phyloP scores from a whole-genome alignment of 2,329 filamentous ascomycete genomes.

The Fusarium sp. region DNA sequence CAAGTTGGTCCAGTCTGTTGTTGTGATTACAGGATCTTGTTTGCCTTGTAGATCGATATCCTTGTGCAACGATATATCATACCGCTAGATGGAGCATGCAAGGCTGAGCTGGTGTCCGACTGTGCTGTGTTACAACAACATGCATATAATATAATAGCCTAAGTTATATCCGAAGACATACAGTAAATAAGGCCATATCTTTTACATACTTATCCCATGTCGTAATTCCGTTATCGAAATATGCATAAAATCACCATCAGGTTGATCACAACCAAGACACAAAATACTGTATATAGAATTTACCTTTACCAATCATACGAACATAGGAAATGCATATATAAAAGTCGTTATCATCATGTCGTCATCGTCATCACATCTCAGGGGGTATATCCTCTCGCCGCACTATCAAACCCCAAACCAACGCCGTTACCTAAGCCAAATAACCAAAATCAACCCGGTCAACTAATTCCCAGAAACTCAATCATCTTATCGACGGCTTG shows the following conservation, averaged over 20 bases:
- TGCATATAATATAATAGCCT: background rate
- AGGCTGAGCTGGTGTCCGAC: constrained; percentile 10
- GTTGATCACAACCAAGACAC: background rate
- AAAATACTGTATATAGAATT: background rate
- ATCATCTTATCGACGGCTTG: constrained; percentile 46
- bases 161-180: background rate
- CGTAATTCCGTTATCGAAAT: background rate
- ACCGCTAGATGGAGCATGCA: background rate
- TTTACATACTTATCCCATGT: background rate
- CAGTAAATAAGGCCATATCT: background rate
- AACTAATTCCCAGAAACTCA: constrained; percentile 41
- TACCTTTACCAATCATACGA: background rate
- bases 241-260: background rate
- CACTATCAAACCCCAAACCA: constrained; percentile 15
- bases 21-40: background rate
- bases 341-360: constrained; percentile 14
- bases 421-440: constrained; percentile 23
- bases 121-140: constrained; percentile 3
- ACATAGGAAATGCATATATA: constrained; percentile 1
- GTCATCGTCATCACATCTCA: constrained; percentile 13
- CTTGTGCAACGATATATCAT: background rate
- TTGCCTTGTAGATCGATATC: background rate
- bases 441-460: background rate
- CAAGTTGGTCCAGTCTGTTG: background rate
- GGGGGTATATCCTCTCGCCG: constrained; percentile 24